Evolutionary conservation across 192 early-diverging fungal species (phyloP).

Genomic region (Ramicandelaber brevisporus): DNA sequence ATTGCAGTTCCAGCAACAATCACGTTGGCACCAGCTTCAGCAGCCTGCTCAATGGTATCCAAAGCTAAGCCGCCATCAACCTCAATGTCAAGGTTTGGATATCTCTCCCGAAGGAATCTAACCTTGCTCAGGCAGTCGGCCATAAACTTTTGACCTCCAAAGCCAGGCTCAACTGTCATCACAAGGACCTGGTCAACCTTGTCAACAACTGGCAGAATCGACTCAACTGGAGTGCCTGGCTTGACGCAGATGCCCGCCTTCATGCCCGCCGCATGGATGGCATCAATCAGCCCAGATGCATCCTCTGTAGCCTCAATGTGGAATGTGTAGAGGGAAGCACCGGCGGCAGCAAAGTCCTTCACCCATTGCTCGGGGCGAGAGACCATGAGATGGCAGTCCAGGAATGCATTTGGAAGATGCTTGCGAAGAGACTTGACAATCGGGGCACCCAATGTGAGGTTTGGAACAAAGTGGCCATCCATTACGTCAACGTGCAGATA

Average conservation of each 20-base stretch:
- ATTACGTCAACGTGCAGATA: slow-evolving; percentile 82
- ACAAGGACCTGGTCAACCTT: slow-evolving; percentile 70
- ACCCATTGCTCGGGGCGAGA: slow-evolving; percentile 66
- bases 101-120: slow-evolving; percentile 31
- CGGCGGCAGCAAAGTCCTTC: slow-evolving; percentile 76
- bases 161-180: slow-evolving; percentile 96
- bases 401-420: slow-evolving; percentile 73
- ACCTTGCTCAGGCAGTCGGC: slow-evolving; percentile 66
- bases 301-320: slow-evolving; percentile 78
- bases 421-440: slow-evolving; percentile 66
- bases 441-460: slow-evolving; percentile 83
- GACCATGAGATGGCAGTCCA: slow-evolving; percentile 70
- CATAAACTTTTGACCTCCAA: slow-evolving; percentile 93
- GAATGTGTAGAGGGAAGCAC: slow-evolving; percentile 68
- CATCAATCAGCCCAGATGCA: slow-evolving; percentile 42
- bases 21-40: slow-evolving; percentile 83
- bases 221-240: slow-evolving; percentile 53
- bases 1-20: slow-evolving; percentile 89
- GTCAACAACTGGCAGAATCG: slow-evolving; percentile 21
- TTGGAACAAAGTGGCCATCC: slow-evolving; percentile 96
- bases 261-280: slow-evolving; percentile 64
- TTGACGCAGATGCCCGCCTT: slow-evolving; percentile 82
- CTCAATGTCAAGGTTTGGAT: slow-evolving; percentile 74
- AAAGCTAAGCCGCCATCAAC: slow-evolving; percentile 79
- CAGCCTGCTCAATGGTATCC: slow-evolving; percentile 64